phyloP scores from a whole-genome alignment of 805 yeast species.

The Monosporozyma unispora region DNA sequence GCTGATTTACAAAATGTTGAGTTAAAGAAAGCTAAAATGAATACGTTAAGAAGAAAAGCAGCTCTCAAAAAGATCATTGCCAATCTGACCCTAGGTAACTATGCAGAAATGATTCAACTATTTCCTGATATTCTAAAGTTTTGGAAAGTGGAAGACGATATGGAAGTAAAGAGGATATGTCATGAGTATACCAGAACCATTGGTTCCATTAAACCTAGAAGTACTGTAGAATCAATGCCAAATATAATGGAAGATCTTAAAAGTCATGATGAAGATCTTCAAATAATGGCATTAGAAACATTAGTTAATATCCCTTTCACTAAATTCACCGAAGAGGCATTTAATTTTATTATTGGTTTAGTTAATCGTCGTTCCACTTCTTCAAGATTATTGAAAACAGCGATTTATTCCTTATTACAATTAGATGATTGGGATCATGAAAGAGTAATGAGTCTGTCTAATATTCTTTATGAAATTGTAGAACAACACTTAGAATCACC shows the following conservation, averaged over 20 bases:
- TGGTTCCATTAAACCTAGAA: constrained; percentile 48
- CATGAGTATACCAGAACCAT: constrained; percentile 56
- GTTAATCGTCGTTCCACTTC: constrained; percentile 38
- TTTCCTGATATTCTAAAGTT: constrained; percentile 53
- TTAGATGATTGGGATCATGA: constrained; percentile 48
- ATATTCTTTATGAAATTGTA: constrained; percentile 19
- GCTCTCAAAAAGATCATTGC: constrained; percentile 69
- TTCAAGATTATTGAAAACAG: constrained; percentile 56
- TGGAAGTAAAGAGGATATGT: constrained; percentile 64
- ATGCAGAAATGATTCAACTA: constrained; percentile 55
- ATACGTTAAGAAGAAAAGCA: constrained; percentile 33
- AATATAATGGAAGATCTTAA: constrained; percentile 44
- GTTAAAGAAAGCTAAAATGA: constrained; percentile 34
- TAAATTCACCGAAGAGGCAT: constrained; percentile 41
- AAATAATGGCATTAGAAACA: constrained; percentile 57
- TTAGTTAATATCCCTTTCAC: constrained; percentile 49
- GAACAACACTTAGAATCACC: constrained; percentile 44
- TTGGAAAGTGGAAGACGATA: constrained; percentile 48
- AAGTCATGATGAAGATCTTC: constrained; percentile 39
- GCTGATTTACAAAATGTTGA: constrained; percentile 29
- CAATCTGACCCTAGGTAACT: constrained; percentile 71
- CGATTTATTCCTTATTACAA: constrained; percentile 61
- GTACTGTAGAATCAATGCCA: constrained; percentile 48
- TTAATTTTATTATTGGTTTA: constrained; percentile 30
- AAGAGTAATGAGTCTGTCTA: constrained; percentile 41